phyloP scores from a whole-genome alignment of 2,329 filamentous ascomycete species.

The Paraconiothyrium sp. region DNA sequence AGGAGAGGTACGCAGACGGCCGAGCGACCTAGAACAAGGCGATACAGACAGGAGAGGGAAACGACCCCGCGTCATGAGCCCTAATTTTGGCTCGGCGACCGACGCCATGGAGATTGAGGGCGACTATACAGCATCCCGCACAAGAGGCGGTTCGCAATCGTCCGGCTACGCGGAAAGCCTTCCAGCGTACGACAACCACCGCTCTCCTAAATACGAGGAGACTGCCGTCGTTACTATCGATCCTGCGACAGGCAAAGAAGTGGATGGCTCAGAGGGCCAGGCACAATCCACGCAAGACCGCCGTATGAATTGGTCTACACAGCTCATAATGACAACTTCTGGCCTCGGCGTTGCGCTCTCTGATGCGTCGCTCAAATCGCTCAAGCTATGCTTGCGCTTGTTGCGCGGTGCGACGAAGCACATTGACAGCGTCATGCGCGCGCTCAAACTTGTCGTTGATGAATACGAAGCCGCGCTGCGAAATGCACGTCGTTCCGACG shows the following conservation, averaged over 20 bases:
- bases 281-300: constrained; percentile 42
- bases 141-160: constrained; percentile 67
- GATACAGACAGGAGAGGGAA: constrained; percentile 47
- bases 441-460: constrained; percentile 78
- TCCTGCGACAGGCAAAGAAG: constrained; percentile 39
- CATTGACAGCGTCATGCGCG: constrained; percentile 77
- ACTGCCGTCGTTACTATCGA: constrained; percentile 46
- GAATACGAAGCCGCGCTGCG: constrained; percentile 73
- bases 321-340: constrained; percentile 88
- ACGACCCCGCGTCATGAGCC: constrained; percentile 56
- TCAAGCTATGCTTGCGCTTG: constrained; percentile 86
- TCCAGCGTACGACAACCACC: constrained; percentile 83
- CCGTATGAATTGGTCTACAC: constrained; percentile 75
- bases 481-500: constrained; percentile 33
- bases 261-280: constrained; percentile 23
- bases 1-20: constrained; percentile 62
- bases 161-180: constrained; percentile 75
- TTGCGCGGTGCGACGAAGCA: constrained; percentile 83
- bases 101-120: constrained; percentile 61
- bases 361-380: constrained; percentile 81
- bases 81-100: constrained; percentile 17
- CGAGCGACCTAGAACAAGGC: constrained; percentile 60
- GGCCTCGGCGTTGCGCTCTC: constrained; percentile 92
- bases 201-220: constrained; percentile 79
- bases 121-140: constrained; percentile 39